Evolutionary conservation across 768 basidiomycete genomes (phyloP).

Genomic region (Russula griseocarnosa): DNA sequence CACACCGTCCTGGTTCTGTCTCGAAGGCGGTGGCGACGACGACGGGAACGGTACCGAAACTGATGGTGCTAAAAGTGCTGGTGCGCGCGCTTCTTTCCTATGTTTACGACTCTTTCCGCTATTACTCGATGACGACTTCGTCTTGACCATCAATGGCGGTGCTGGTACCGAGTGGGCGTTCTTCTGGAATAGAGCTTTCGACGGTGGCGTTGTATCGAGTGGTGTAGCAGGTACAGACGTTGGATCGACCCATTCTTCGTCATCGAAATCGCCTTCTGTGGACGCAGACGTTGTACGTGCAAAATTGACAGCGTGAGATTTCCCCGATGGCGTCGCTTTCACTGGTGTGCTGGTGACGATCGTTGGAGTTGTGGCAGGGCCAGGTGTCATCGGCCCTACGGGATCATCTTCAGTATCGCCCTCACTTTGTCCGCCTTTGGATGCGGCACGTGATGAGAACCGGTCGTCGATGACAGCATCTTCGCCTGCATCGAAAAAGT

Average conservation of each 20-base stretch:
- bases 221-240: slow-evolving; percentile 41
- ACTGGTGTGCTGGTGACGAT: slow-evolving; percentile 28
- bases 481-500: slow-evolving; percentile 49
- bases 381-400: slow-evolving; percentile 65
- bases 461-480: slow-evolving; percentile 37
- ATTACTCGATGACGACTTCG: slow-evolving; percentile 27
- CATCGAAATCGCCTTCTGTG: slow-evolving; percentile 38
- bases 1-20: neutral
- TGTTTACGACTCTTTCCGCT: slow-evolving; percentile 40
- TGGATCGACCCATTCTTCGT: slow-evolving; percentile 66
- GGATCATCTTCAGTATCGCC: slow-evolving; percentile 70
- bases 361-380: slow-evolving; percentile 35
- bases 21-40: neutral
- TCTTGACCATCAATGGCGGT: slow-evolving; percentile 21
- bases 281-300: slow-evolving; percentile 35
- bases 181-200: slow-evolving; percentile 9
- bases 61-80: neutral
- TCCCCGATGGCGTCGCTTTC: slow-evolving; percentile 26
- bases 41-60: slow-evolving; percentile 24
- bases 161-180: neutral
- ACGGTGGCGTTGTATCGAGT: slow-evolving; percentile 14
- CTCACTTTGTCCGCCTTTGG: slow-evolving; percentile 46
- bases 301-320: slow-evolving; percentile 33
- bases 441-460: slow-evolving; percentile 39
- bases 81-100: slow-evolving; percentile 37